Evolutionary conservation across 257 asterid species (phyloP).

Genomic region (Plantago ovata): DNA sequence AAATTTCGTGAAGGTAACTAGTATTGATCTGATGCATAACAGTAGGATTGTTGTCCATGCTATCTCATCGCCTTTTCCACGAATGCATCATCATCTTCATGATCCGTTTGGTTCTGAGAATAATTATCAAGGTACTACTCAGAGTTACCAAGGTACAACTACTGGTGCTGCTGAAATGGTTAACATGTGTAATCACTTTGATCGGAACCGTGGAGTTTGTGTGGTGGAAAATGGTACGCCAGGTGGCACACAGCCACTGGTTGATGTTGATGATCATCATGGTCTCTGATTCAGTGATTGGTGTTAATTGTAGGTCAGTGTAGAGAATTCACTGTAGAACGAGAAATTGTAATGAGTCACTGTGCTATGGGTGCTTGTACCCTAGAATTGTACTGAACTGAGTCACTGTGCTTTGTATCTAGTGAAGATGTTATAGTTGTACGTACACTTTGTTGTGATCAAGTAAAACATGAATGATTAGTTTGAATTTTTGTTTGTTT

Average conservation of each 20-base stretch:
- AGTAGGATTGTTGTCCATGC: slow-evolving; percentile 59
- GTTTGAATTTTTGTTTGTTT: too few relatives aligned
- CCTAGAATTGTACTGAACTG: too few relatives aligned
- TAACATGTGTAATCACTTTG: background rate
- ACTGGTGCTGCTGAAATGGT: slow-evolving; percentile 18
- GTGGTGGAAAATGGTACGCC: slow-evolving; percentile 42
- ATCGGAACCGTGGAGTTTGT: slow-evolving; percentile 48
- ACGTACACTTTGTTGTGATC: too few relatives aligned
- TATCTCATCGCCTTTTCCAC: slow-evolving; percentile 55
- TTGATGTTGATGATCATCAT: slow-evolving; percentile 31
- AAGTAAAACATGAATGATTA: too few relatives aligned
- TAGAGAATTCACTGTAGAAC: slow-evolving; percentile 15
- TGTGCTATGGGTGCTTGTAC: too few relatives aligned
- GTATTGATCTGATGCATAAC: slow-evolving; percentile 59
- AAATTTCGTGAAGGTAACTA: slow-evolving; percentile 47
- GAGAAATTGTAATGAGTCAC: slow-evolving; percentile 14
- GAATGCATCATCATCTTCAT: slow-evolving; percentile 36
- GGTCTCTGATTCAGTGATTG: slow-evolving; percentile 35
- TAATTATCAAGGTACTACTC: slow-evolving; percentile 27
- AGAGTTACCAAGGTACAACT: too few relatives aligned
- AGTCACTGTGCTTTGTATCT: too few relatives aligned
- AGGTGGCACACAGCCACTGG: slow-evolving; percentile 35
- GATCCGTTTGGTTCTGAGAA: slow-evolving; percentile 15
- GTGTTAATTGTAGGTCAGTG: background rate
- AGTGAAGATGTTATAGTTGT: too few relatives aligned